A percentile compares a stretch with the other conserved stretches of the same genome.
phyloP scores from a whole-genome alignment of 495 filamentous ascomycete genomes.

The Trichocladium uniseriatum region DNA sequence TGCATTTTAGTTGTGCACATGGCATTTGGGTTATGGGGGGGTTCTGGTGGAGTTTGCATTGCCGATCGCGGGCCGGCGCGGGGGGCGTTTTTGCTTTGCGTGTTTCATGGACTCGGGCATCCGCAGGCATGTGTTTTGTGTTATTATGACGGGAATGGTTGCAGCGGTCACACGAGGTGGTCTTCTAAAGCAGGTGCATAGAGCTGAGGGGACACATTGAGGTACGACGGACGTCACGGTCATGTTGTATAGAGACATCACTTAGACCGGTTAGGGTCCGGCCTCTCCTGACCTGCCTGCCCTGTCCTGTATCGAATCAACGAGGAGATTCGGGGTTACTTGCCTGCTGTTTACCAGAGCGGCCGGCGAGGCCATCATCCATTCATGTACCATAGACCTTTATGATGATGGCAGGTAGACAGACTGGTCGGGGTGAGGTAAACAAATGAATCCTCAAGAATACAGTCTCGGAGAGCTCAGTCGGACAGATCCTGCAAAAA shows the following conservation, averaged over 20 bases:
- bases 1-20: conserved; percentile 11
- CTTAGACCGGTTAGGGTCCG: not conserved
- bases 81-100: conserved; percentile 13
- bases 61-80: conserved; percentile 9
- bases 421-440: too few relatives aligned
- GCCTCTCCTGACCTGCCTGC: not conserved
- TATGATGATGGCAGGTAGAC: too few relatives aligned
- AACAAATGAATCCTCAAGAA: too few relatives aligned
- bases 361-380: too few relatives aligned
- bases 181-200: not conserved
- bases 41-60: conserved; percentile 19
- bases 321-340: too few relatives aligned
- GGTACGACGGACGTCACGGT: not conserved
- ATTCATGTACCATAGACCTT: too few relatives aligned
- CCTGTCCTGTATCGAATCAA: too few relatives aligned
- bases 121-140: not conserved
- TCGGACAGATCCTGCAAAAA: not conserved
- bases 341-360: too few relatives aligned
- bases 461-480: too few relatives aligned
- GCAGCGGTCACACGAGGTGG: too few relatives aligned
- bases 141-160: not conserved
- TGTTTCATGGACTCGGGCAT: not conserved
- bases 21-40: conserved; percentile 16
- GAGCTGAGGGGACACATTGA: not conserved
- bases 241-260: not conserved